Evolutionary conservation across 2,329 filamentous ascomycete genomes (phyloP), one percentile per base, ranked within the genome.

Genomic region (Diaporthe citrichinensis): DNA sequence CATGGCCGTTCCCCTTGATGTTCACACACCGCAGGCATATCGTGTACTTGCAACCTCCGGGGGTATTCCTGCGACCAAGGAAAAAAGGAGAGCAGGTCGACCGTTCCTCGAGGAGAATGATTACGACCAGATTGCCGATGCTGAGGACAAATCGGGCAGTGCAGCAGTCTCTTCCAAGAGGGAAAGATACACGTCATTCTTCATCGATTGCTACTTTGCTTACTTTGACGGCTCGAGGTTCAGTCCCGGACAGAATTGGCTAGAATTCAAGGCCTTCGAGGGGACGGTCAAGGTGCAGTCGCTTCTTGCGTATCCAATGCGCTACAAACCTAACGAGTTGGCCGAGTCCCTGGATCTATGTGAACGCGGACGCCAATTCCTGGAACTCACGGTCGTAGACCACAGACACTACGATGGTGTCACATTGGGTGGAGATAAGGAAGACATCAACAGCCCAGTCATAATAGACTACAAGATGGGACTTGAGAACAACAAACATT

Each of bases 251-350:
- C 31, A 53, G 12, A 80, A 81, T 0, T 58, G 71, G 1, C 80
- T 83, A 34, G 53, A 76, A 0, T 79, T 84, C 68, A 78, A 76
- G 12, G 79, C 80, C 0, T 84, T 79, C 39, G 79, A 82, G 3
- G 78, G 79, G 1, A 74, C 79, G 23, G 73, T 78, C 10, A 77
- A 77, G 0, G 78, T 83, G 4, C 78, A 74, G 2, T 78, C 65
- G 12, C 76, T 84, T 3, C 73, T 78, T n/a, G 77, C 78, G 0
- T 83, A 80, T 65, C 81, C 82, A 1, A 36, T 81, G 6, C 74
- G 59, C 0, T 80, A 78, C 31, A 23, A 8, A 36, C 6, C 36
- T 71, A 17, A 34, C 65, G 5, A 69, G 78, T 2, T 78, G 80
- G 8, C 17, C 28, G 3, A 10, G 2, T 3, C 15, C 1, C 5